Conservation (phyloP, 1,139 yeast species). For the Yamadazyma triangularis region DNA sequence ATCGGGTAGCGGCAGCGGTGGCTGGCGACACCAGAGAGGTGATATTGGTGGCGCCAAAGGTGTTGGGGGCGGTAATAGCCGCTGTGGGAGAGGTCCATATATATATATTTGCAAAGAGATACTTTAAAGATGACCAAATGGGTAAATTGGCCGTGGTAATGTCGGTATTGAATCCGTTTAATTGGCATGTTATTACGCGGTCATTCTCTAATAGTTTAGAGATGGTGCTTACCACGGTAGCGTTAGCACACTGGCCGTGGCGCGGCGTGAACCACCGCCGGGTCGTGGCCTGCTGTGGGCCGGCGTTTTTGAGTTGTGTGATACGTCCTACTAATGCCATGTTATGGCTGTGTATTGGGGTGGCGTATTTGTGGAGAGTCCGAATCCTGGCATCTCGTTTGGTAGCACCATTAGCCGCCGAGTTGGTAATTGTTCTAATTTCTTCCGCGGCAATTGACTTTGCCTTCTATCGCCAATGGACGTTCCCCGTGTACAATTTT, state of each 20-base stretch:
- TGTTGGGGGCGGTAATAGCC: conserved; percentile 67
- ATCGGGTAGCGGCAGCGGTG: conserved; percentile 16
- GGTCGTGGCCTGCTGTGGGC: conserved; percentile 9
- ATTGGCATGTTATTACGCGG: conserved; percentile 76
- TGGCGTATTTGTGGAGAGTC: too few relatives aligned
- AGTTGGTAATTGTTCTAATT: too few relatives aligned
- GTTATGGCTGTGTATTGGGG: too few relatives aligned
- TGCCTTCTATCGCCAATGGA: conserved; percentile 51
- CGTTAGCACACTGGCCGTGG: conserved; percentile 73
- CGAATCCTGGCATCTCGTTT: too few relatives aligned
- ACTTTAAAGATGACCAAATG: conserved; percentile 31
- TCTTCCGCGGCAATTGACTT: conserved; percentile 48
- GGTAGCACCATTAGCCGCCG: too few relatives aligned
- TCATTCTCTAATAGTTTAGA: conserved; percentile 87
- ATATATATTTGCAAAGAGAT: conserved; percentile 41
- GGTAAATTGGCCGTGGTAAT: conserved; percentile 45
- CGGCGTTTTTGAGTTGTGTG: conserved; percentile 60
- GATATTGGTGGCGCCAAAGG: conserved; percentile 48
- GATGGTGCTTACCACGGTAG: conserved; percentile 64
- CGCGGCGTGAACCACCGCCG: conserved; percentile 10
- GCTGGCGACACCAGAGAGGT: conserved; percentile 7
- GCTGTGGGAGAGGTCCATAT: conserved; percentile 66
- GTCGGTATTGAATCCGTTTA: conserved; percentile 71
- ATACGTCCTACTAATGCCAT: too few relatives aligned
- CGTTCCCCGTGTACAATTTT: conserved; percentile 67